Evolutionary conservation across 2,329 filamentous ascomycete species (phyloP).

Genomic region (Clonostachys solani): DNA sequence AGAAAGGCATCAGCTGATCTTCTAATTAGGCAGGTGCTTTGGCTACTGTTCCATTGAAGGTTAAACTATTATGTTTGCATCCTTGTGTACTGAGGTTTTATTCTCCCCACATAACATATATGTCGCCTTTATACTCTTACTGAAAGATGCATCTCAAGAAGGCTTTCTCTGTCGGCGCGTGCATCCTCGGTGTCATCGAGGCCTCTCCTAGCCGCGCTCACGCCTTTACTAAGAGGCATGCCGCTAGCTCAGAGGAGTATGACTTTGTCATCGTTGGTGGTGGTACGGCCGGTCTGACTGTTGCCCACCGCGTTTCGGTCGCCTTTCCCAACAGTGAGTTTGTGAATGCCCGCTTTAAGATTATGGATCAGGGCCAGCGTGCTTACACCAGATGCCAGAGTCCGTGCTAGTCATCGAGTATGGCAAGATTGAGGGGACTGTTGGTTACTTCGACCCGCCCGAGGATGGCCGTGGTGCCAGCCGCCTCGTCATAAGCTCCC

Average conservation of each 20-base stretch:
- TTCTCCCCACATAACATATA: too few species aligned
- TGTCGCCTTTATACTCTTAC: too few species aligned
- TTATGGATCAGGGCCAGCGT: not conserved
- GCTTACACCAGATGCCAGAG: conserved; percentile 2
- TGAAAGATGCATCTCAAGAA: conserved; percentile 10
- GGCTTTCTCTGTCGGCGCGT: conserved; percentile 8
- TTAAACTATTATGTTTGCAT: too few species aligned
- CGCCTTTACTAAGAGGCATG: conserved; percentile 11
- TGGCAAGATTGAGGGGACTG: conserved; percentile 10
- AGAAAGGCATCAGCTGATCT: too few species aligned
- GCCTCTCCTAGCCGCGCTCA: conserved; percentile 9
- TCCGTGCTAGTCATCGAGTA: conserved; percentile 11
- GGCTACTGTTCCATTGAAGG: too few species aligned
- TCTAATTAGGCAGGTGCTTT: too few species aligned
- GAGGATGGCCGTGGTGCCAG: conserved; percentile 11
- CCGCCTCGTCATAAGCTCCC: conserved; percentile 14
- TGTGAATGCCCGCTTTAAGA: not conserved
- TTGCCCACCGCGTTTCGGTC: conserved; percentile 22
- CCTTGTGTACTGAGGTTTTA: too few species aligned
- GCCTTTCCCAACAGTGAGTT: conserved; percentile 17
- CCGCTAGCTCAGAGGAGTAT: conserved; percentile 16
- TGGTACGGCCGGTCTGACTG: conserved; percentile 23
- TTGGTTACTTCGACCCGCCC: conserved; percentile 18
- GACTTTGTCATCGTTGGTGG: conserved; percentile 24
- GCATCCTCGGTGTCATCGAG: conserved; percentile 9